phyloP scores from a whole-genome alignment of 345 rosid species.

The Bretschneidera sinensis region DNA sequence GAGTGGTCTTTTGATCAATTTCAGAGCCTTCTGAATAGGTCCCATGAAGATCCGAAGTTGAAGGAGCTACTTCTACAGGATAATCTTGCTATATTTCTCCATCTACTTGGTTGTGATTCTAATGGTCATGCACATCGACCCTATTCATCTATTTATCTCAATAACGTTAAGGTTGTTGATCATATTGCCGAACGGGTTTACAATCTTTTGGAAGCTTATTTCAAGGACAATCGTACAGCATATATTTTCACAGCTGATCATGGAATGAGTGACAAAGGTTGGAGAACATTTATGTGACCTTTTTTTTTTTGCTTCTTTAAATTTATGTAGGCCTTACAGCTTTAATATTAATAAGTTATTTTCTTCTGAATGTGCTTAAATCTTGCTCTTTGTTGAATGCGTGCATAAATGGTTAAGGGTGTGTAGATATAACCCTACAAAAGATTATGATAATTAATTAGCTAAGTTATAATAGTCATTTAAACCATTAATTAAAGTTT shows the following conservation, averaged over 20 bases:
- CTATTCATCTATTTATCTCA: conserved; percentile 86
- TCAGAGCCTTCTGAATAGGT: conserved; percentile 82
- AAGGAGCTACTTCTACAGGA: conserved; percentile 75
- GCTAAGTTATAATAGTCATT: too few relatives aligned
- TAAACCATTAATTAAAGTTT: too few relatives aligned
- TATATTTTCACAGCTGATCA: conserved; percentile 95
- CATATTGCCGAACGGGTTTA: conserved; percentile 70
- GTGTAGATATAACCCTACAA: too few relatives aligned
- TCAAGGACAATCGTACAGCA: conserved; percentile 79
- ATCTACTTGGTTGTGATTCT: conserved; percentile 96
- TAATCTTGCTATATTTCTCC: conserved; percentile 83
- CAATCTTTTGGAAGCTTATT: conserved; percentile 76
- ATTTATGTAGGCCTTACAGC: background rate
- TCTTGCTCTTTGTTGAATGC: background rate
- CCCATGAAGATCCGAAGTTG: conserved; percentile 63
- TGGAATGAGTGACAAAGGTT: conserved; percentile 98
- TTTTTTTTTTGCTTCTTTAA: conserved; percentile 2
- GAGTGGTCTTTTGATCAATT: conserved; percentile 98
- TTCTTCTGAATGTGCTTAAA: background rate
- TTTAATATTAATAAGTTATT: background rate
- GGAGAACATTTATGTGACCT: conserved; percentile 10
- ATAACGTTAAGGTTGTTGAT: conserved; percentile 94
- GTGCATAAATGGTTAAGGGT: too few relatives aligned
- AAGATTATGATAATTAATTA: too few relatives aligned
- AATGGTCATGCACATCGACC: conserved; percentile 98